phyloP scores from a whole-genome alignment of 179 eudicot genomes.

The Camellia oleifera region DNA sequence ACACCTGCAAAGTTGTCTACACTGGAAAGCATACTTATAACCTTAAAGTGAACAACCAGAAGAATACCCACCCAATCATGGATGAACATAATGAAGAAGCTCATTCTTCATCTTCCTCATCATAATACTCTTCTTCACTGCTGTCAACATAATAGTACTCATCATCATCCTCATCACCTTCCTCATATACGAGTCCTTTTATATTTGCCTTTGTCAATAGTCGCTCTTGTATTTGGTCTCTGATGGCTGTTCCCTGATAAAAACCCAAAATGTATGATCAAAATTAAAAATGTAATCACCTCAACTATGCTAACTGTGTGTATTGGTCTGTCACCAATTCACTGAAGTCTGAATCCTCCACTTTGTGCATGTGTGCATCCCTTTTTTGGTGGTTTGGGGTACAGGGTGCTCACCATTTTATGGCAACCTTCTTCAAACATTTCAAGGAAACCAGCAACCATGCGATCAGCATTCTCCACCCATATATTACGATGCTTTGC shows the following conservation, averaged over 20 bases:
- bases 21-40: neutral
- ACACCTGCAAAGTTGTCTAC: neutral
- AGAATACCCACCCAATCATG: neutral
- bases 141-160: conserved; percentile 34
- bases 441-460: conserved; percentile 98
- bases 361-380: neutral
- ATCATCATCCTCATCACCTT: conserved; percentile 40
- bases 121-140: conserved; percentile 46
- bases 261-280: neutral
- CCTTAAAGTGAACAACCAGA: neutral
- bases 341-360: neutral
- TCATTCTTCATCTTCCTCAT: conserved; percentile 30
- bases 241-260: conserved; percentile 75
- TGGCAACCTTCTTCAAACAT: conserved; percentile 99
- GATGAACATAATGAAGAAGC: neutral
- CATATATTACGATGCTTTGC: conserved; percentile 75
- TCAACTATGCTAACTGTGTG: neutral
- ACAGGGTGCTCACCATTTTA: conserved; percentile 60
- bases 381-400: neutral
- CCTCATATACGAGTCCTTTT: conserved; percentile 35
- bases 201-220: conserved; percentile 38
- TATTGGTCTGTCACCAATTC: neutral
- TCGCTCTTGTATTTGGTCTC: conserved; percentile 69
- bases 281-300: neutral
- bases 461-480: conserved; percentile 96